phyloP scores from a whole-genome alignment of 495 filamentous ascomycete genomes.

The Monascus purpureus region DNA sequence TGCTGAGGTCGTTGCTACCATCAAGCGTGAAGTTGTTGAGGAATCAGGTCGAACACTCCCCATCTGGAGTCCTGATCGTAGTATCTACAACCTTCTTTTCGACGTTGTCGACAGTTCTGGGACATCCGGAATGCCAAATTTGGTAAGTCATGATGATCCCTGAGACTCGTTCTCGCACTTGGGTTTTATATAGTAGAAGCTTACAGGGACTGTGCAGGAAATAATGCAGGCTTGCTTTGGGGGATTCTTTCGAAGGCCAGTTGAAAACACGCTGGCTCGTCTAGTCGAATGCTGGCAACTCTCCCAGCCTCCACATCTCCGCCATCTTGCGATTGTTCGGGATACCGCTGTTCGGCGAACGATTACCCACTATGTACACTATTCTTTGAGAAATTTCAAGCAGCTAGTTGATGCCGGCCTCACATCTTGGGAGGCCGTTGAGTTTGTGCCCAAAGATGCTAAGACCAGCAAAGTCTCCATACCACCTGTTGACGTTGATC shows the following conservation, averaged over 20 bases:
- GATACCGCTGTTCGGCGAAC: slow-evolving; percentile 42
- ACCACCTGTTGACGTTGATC: slow-evolving; percentile 21
- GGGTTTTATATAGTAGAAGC: background rate
- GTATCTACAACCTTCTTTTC: slow-evolving; percentile 39
- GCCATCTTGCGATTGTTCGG: slow-evolving; percentile 47
- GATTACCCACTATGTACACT: slow-evolving; percentile 43
- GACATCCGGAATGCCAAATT: slow-evolving; percentile 35
- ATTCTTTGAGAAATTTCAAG: slow-evolving; percentile 40
- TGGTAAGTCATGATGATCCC: slow-evolving; percentile 29
- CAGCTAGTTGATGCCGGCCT: slow-evolving; percentile 41
- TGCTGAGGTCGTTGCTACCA: slow-evolving; percentile 9
- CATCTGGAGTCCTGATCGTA: slow-evolving; percentile 40
- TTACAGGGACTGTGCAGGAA: slow-evolving; percentile 18
- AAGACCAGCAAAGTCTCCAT: slow-evolving; percentile 16
- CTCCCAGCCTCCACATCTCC: slow-evolving; percentile 49
- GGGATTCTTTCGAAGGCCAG: slow-evolving; percentile 39
- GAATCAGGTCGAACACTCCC: slow-evolving; percentile 28
- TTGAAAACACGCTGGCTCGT: slow-evolving; percentile 41
- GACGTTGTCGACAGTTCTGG: slow-evolving; percentile 37
- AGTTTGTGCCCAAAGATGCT: slow-evolving; percentile 22
- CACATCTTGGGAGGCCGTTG: slow-evolving; percentile 45
- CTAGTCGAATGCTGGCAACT: slow-evolving; percentile 45
- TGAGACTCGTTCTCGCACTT: slow-evolving; percentile 1
- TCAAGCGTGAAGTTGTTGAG: slow-evolving; percentile 16
- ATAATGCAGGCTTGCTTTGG: slow-evolving; percentile 38